These are phyloP conservation scores for Chlorophyllum brunneum DNA, from an alignment of 768 basidiomycete genomes.

Conservation along the genomic window DNA sequence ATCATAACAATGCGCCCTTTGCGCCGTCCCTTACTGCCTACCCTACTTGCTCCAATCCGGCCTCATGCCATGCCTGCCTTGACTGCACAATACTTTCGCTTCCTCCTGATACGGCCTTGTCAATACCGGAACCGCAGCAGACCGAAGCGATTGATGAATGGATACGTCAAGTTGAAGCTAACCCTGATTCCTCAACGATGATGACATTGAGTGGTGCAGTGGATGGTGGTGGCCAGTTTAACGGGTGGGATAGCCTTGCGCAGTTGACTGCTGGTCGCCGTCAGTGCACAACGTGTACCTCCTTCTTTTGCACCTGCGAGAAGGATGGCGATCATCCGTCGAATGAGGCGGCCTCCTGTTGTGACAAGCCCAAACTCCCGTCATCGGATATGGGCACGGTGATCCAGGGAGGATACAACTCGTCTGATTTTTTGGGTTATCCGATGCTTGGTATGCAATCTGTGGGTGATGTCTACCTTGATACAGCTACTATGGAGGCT, in stretches of 20 bases:
- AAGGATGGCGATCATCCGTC: background rate
- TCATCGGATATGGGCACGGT: background rate
- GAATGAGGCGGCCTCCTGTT: background rate
- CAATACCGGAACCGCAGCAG: constrained; percentile 39
- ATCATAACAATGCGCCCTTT: constrained; percentile 41
- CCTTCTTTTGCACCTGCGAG: constrained; percentile 9
- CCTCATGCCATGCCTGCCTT: constrained; percentile 44
- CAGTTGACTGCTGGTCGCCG: background rate
- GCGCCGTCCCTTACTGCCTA: constrained; percentile 31
- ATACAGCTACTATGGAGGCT: constrained; percentile 9
- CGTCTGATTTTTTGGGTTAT: constrained; percentile 10
- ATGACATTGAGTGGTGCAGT: background rate
- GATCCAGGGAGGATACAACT: background rate
- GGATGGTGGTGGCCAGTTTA: background rate
- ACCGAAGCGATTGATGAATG: constrained; percentile 57
- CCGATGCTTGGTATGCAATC: constrained; percentile 9
- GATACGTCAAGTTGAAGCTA: constrained; percentile 49
- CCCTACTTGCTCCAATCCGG: constrained; percentile 34
- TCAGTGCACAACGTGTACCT: constrained; percentile 8
- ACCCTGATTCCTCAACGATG: constrained; percentile 19
- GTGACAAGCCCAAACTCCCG: constrained; percentile 3
- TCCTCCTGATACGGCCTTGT: constrained; percentile 36
- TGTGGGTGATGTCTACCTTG: background rate
- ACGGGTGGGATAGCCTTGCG: constrained; percentile 1
- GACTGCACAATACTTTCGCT: constrained; percentile 60